phyloP scores from a whole-genome alignment of 108 stramenopile genomes.

The Nitzschia inconspicua region DNA sequence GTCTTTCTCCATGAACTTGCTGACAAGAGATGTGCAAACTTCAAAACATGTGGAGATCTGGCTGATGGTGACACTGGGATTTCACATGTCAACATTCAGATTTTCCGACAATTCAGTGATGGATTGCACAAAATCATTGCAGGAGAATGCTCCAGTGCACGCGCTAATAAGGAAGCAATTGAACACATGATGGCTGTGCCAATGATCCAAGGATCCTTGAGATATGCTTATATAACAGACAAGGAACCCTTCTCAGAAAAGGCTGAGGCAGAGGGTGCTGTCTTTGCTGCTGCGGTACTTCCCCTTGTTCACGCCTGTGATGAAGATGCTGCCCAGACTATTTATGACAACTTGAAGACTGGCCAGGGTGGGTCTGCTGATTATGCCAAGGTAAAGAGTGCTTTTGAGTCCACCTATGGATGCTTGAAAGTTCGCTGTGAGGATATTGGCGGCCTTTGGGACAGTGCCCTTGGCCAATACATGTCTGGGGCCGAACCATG shows the following conservation, averaged over 20 bases:
- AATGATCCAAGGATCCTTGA: conserved; percentile 61
- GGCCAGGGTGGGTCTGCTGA: conserved; percentile 16
- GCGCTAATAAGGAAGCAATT: conserved; percentile 42
- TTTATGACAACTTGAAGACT: conserved; percentile 51
- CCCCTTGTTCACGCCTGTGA: conserved; percentile 50
- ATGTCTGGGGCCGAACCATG: conserved; percentile 25
- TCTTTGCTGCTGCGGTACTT: conserved; percentile 62
- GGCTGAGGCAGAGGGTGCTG: conserved; percentile 56
- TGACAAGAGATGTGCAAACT: conserved; percentile 58
- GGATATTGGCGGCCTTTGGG: conserved; percentile 58
- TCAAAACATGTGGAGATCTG: conserved; percentile 48
- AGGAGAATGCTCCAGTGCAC: conserved; percentile 47
- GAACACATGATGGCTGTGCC: conserved; percentile 62
- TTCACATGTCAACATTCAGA: conserved; percentile 47
- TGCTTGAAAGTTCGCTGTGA: conserved; percentile 49
- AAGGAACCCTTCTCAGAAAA: conserved; percentile 44
- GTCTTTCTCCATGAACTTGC: conserved; percentile 54
- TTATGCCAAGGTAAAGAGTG: conserved; percentile 43
- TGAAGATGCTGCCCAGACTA: conserved; percentile 36
- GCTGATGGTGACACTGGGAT: conserved; percentile 32
- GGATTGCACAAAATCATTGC: conserved; percentile 37
- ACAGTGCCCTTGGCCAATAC: conserved; percentile 21
- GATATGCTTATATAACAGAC: conserved; percentile 38
- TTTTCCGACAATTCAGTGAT: conserved; percentile 41
- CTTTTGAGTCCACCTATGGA: conserved; percentile 62